Conservation (phyloP, 2,329 filamentous ascomycete genomes). For the Microsporum audouinii region DNA sequence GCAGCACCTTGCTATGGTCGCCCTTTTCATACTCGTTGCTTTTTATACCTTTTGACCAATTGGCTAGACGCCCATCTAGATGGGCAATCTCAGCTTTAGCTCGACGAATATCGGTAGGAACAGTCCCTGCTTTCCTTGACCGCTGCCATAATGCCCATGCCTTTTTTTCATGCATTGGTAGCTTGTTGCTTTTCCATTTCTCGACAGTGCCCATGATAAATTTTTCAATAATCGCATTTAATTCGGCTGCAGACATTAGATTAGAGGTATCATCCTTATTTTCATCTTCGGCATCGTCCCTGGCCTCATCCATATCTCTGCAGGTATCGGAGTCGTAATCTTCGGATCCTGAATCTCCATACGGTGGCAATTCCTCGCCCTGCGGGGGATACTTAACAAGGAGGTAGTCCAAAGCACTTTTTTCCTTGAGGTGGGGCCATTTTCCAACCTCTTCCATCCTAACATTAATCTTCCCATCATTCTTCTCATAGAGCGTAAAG, state of each 20-base stretch:
- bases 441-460: constrained; percentile 20
- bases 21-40: constrained; percentile 43
- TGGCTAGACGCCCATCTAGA: constrained; percentile 45
- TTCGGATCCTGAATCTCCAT: constrained; percentile 45
- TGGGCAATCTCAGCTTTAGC: constrained; percentile 35
- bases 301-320: constrained; percentile 51
- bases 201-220: constrained; percentile 41
- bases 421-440: constrained; percentile 20
- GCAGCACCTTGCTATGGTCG: constrained; percentile 37
- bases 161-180: constrained; percentile 44
- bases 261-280: constrained; percentile 9
- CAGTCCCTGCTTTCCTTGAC: constrained; percentile 36
- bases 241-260: constrained; percentile 35
- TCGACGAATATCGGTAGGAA: constrained; percentile 34
- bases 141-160: constrained; percentile 53
- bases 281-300: constrained; percentile 22
- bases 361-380: constrained; percentile 38
- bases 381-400: constrained; percentile 35
- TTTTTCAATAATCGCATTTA: constrained; percentile 44
- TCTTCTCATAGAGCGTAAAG: constrained; percentile 24
- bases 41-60: constrained; percentile 44
- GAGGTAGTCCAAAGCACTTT: constrained; percentile 23
- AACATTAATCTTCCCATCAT: constrained; percentile 17
- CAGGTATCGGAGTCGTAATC: constrained; percentile 49
- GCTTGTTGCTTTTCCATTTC: constrained; percentile 49